Conservation (phyloP, 164 flowering plant species). For the Akebia trifoliata region DNA sequence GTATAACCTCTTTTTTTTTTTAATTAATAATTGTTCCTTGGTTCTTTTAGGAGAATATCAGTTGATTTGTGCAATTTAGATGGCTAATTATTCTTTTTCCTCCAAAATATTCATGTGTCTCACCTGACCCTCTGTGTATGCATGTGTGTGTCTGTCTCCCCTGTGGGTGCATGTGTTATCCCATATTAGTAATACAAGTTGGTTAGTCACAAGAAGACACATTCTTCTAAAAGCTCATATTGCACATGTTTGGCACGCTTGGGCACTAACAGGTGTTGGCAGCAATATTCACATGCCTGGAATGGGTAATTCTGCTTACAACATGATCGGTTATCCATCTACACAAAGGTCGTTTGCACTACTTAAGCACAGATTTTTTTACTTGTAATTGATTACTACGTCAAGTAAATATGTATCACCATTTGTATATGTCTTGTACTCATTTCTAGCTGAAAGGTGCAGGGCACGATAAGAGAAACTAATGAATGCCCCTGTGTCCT, state of each 20-base stretch:
- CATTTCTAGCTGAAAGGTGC: constrained; percentile 24
- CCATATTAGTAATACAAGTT: constrained; percentile 19
- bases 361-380: constrained; percentile 70
- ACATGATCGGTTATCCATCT: constrained; percentile 89
- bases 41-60: background rate
- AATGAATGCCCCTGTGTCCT: constrained; percentile 20
- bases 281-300: constrained; percentile 85
- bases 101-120: background rate
- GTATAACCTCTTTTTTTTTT: background rate
- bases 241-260: constrained; percentile 97
- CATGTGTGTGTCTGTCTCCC: background rate
- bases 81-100: background rate
- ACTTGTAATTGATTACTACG: constrained; percentile 32
- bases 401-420: constrained; percentile 3
- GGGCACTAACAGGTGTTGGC: constrained; percentile 98
- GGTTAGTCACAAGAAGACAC: constrained; percentile 57
- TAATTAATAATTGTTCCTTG: background rate
- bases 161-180: background rate
- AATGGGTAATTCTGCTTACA: constrained; percentile 88
- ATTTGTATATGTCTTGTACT: constrained; percentile 3
- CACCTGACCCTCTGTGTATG: background rate
- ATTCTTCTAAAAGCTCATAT: constrained; percentile 63
- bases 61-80: background rate
- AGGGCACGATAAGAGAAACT: constrained; percentile 27
- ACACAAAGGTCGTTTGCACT: constrained; percentile 97